These are phyloP conservation scores for Croton laevigatus DNA, from an alignment of 441 rosid genomes.

Conservation along the genomic window DNA sequence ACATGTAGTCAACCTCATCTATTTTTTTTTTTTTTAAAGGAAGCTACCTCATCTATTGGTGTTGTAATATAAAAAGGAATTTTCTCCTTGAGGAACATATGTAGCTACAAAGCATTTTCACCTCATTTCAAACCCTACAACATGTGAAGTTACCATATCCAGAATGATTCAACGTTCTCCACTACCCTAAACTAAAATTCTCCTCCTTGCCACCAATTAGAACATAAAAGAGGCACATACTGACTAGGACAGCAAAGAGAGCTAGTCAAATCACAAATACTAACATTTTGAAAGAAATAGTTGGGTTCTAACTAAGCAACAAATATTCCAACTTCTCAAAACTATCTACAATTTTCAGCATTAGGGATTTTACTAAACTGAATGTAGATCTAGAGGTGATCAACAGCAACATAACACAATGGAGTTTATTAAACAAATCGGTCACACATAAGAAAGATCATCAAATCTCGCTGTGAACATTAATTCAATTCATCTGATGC, in stretches of 20 bases:
- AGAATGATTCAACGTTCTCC: neutral
- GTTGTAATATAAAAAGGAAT: neutral
- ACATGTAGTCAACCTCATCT: neutral
- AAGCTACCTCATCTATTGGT: neutral
- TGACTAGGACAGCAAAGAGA: neutral
- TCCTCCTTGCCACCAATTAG: neutral
- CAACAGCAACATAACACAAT: conserved; percentile 5
- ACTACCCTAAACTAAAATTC: neutral
- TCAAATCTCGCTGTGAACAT: neutral
- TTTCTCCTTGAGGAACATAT: neutral
- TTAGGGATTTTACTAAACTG: neutral
- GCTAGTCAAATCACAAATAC: neutral
- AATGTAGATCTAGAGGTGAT: neutral
- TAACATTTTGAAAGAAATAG: neutral
- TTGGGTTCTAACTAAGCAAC: neutral
- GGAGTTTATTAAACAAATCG: neutral
- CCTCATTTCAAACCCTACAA: neutral
- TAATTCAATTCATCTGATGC: conserved; percentile 11
- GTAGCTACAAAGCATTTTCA: neutral
- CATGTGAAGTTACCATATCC: neutral
- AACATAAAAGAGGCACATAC: neutral
- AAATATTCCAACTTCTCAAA: neutral
- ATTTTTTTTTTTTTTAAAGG: too few species aligned
- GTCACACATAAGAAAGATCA: neutral
- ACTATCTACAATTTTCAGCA: neutral